A percentile compares a stretch with the other conserved stretches of the same genome.
Evolutionary conservation across 345 rosid species (phyloP).

Genomic region (Eucalyptus brandiana): DNA sequence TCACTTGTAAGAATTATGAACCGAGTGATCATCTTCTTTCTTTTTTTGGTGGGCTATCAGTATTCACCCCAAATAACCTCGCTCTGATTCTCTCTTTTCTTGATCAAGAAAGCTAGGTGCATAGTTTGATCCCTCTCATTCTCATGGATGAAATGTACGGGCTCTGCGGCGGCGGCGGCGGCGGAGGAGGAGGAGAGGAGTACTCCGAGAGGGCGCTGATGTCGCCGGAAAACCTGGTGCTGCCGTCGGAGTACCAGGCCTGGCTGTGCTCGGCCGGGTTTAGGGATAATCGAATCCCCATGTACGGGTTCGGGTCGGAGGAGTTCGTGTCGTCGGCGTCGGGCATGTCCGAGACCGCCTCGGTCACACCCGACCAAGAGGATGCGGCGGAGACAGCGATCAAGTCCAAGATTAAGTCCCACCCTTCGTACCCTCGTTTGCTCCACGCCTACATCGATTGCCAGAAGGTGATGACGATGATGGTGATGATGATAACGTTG

Average conservation of each 20-base stretch:
- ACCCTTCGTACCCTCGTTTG: constrained; percentile 81
- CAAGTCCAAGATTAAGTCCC: constrained; percentile 75
- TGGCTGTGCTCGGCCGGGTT: constrained; percentile 19
- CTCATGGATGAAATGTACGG: constrained; percentile 82
- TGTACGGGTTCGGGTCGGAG: constrained; percentile 39
- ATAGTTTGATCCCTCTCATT: constrained; percentile 1
- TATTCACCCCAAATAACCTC: not conserved
- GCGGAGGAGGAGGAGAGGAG: constrained; percentile 19
- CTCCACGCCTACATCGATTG: constrained; percentile 84
- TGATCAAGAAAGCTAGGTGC: not conserved
- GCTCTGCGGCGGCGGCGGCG: constrained; percentile 20
- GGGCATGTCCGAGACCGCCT: constrained; percentile 46
- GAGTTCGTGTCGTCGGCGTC: constrained; percentile 35
- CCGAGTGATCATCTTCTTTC: not conserved
- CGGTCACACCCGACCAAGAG: constrained; percentile 39
- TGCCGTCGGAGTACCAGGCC: constrained; percentile 33
- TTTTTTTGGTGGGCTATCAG: not conserved
- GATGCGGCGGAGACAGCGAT: constrained; percentile 28
- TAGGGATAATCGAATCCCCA: constrained; percentile 14
- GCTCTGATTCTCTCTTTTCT: not conserved
- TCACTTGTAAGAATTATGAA: not conserved
- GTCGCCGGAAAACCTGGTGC: constrained; percentile 61
- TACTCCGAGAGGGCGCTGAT: constrained; percentile 47
- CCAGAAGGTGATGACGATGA: constrained; percentile 57
- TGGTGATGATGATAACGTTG: not conserved